phyloP scores from a whole-genome alignment of 495 filamentous ascomycete genomes.

The Lasiosphaeris hirsuta region DNA sequence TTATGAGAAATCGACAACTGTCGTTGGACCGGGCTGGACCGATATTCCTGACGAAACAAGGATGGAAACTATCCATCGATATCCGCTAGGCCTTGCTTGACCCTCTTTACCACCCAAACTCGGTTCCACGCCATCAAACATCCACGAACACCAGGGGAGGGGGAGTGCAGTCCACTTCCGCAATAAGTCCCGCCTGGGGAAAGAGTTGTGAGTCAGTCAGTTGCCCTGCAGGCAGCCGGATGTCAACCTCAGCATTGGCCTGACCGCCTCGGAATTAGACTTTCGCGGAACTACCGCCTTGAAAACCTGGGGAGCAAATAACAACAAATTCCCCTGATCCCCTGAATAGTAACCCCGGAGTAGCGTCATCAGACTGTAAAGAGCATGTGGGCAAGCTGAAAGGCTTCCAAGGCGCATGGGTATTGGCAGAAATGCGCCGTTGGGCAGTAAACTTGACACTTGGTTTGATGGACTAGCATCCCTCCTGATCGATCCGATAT shows the following conservation, averaged over 20 bases:
- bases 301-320: conserved; percentile 15
- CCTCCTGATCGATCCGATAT: conserved; percentile 24
- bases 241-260: conserved; percentile 11
- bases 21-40: no score
- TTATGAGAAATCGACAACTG: no score
- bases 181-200: neutral
- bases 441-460: conserved; percentile 24
- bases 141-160: neutral
- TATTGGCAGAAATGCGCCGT: conserved; percentile 23
- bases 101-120: neutral
- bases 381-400: conserved; percentile 20
- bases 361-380: conserved; percentile 14
- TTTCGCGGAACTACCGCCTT: conserved; percentile 13
- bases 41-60: no score
- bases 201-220: conserved; percentile 11
- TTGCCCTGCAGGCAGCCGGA: neutral
- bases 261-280: conserved; percentile 14
- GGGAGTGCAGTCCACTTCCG: conserved; percentile 9
- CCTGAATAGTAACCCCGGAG: conserved; percentile 8
- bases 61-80: no score
- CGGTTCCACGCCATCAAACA: neutral
- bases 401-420: conserved; percentile 1
- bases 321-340: conserved; percentile 2
- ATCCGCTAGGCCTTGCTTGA: no score
- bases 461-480: conserved; percentile 16